Base-by-base conservation (phyloP, 1,284 basidiomycete genomes). In the Rhodotorula sp. region DNA sequence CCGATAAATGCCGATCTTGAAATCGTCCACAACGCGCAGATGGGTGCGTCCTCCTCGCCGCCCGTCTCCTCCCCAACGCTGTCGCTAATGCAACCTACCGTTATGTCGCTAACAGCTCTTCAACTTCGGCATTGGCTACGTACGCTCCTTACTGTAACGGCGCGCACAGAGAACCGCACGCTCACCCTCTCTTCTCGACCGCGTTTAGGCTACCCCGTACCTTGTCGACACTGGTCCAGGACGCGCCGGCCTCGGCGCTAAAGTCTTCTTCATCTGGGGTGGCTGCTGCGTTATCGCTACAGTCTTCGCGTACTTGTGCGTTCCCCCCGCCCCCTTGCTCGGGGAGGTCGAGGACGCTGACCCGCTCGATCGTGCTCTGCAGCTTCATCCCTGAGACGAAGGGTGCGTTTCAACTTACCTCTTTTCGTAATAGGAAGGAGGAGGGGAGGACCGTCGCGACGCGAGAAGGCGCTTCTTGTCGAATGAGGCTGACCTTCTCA, bases 311-410 rank as follows among this genome's bases (percentile, higher is more conserved):
- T 78, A 63, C 51, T 73, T 77, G 61, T 71, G 77, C 60, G 80
- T 74, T 68, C 48, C 27, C 27, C 48, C 13, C 48, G 7, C 48
- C 25, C 25, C 25, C 3, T 10, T 50, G 22, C 19, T 48, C 46
- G 9, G 5, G 17, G 17, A n/a, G 9, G 9, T 10, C 56, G 19
- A 22, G 9, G 41, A 56, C n/a, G 15, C 12, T 29, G 32, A 69
- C 84, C 88, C 64, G 17, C 27, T 17, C 37, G 53, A 15, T 32
- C 15, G 1, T 8, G 89, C 27, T 91, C 88, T 85, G 87, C 87
- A 81, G 60, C 54, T 64, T 64, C 25, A 83, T 93, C 64, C 88
- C 89, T 67, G 90, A 91, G 83, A 69, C 70, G 51, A 63, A 63
- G 61, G 44, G 60, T 48, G 1, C 46, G 46, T 48, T 1, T n/a